Percentiles rank a stretch among this genome's conserved stretches.
Conservation (phyloP, 176 grass and related monocot genomes). For the Rhynchospora pubera region DNA sequence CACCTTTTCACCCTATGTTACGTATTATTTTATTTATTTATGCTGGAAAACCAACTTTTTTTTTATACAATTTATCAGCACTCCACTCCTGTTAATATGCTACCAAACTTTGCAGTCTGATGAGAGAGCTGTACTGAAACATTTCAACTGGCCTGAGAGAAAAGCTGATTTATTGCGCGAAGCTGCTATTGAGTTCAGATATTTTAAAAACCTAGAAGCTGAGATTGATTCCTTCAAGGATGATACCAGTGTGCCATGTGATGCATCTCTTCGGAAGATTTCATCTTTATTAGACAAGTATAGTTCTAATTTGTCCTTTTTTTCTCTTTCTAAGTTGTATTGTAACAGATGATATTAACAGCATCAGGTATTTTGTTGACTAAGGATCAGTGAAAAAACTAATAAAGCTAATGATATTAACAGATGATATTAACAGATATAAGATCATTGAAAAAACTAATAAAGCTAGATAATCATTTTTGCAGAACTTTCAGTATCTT, state of each 20-base stretch:
- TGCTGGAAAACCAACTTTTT: not conserved
- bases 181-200: slow-evolving; percentile 43
- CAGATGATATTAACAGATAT: no score
- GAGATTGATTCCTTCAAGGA: slow-evolving; percentile 35
- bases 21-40: not conserved
- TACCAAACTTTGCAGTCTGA: slow-evolving; percentile 27
- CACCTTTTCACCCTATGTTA: not conserved
- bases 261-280: slow-evolving; percentile 33
- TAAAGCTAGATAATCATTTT: not conserved
- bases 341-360: not conserved
- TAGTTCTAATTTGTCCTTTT: not conserved
- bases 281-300: slow-evolving; percentile 44
- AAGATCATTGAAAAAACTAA: not conserved
- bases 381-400: no score
- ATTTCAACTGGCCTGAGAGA: slow-evolving; percentile 51
- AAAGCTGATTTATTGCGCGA: slow-evolving; percentile 48
- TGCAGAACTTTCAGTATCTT: not conserved
- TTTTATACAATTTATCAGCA: not conserved
- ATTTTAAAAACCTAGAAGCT: slow-evolving; percentile 29
- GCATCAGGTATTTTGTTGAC: not conserved
- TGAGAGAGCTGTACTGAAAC: slow-evolving; percentile 47
- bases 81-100: not conserved
- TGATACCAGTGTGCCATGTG: slow-evolving; percentile 28
- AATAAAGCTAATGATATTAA: no score
- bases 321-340: not conserved